These are phyloP conservation scores for Wickerhamiella azyma DNA, from an alignment of 805 yeast species.

Conservation along the genomic window DNA sequence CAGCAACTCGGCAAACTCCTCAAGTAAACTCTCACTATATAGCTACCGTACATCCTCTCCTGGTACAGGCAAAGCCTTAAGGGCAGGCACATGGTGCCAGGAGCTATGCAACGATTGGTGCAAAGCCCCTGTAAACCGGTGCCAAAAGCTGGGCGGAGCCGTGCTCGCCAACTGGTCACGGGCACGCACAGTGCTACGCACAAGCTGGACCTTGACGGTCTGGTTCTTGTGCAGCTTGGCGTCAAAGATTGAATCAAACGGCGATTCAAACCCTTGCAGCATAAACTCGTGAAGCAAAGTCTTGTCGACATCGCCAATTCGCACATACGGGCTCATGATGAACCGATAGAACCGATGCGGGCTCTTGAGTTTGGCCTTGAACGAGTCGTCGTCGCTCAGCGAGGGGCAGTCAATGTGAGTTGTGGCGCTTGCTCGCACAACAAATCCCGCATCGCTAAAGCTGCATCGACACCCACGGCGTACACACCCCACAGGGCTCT, in stretches of 20 bases:
- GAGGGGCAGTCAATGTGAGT: conserved; percentile 5
- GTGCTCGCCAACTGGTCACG: neutral
- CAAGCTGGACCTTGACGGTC: conserved; percentile 7
- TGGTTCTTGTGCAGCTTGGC: conserved; percentile 1
- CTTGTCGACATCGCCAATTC: conserved; percentile 10
- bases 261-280: conserved; percentile 16
- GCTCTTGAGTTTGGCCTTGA: conserved; percentile 1
- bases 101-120: neutral
- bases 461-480: conserved; percentile 6
- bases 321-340: conserved; percentile 11
- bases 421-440: neutral
- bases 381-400: neutral
- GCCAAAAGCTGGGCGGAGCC: neutral
- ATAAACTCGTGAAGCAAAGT: conserved; percentile 12
- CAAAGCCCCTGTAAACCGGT: neutral
- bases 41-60: neutral
- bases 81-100: neutral
- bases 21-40: too few species aligned
- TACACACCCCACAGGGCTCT: conserved; percentile 1
- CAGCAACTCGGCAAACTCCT: too few species aligned
- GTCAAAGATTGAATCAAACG: conserved; percentile 12
- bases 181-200: neutral
- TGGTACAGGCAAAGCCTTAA: neutral
- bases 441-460: conserved; percentile 1
- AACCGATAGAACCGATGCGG: conserved; percentile 11